Conservation (phyloP, 2,329 filamentous ascomycete genomes). For the Sordariomycetes sp. region DNA sequence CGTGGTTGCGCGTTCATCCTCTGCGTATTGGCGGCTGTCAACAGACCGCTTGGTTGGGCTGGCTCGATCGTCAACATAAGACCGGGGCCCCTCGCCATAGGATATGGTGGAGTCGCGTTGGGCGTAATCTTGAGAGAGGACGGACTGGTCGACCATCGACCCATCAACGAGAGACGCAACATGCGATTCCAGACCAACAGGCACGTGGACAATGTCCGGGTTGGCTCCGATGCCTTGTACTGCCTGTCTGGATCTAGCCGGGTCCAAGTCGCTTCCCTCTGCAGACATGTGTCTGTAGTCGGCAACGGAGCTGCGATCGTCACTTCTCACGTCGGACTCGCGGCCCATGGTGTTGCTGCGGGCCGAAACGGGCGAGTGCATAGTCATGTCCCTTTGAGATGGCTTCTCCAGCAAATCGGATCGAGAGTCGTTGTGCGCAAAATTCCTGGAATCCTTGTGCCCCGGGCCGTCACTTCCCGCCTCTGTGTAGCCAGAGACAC, state of each 20-base stretch:
- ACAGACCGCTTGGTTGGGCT: constrained; percentile 29
- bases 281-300: constrained; percentile 40
- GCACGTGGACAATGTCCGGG: constrained; percentile 62
- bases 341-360: constrained; percentile 31
- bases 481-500: constrained; percentile 75
- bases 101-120: constrained; percentile 22
- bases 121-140: constrained; percentile 46
- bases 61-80: constrained; percentile 16
- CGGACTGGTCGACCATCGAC: constrained; percentile 54
- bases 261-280: constrained; percentile 43
- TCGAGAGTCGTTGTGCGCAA: constrained; percentile 34
- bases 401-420: constrained; percentile 51
- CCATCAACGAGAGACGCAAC: constrained; percentile 80
- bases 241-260: constrained; percentile 50
- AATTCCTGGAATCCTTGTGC: constrained; percentile 43
- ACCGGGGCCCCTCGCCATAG: constrained; percentile 15
- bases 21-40: constrained; percentile 21
- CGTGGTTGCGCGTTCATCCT: constrained; percentile 25
- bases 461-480: constrained; percentile 27
- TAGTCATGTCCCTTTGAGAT: constrained; percentile 24
- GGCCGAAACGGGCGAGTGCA: constrained; percentile 43
- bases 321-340: constrained; percentile 32
- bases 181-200: constrained; percentile 67
- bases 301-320: constrained; percentile 34
- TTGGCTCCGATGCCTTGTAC: constrained; percentile 61